Conservation (phyloP, 2,329 filamentous ascomycete genomes). For the Huntiella savannae region DNA sequence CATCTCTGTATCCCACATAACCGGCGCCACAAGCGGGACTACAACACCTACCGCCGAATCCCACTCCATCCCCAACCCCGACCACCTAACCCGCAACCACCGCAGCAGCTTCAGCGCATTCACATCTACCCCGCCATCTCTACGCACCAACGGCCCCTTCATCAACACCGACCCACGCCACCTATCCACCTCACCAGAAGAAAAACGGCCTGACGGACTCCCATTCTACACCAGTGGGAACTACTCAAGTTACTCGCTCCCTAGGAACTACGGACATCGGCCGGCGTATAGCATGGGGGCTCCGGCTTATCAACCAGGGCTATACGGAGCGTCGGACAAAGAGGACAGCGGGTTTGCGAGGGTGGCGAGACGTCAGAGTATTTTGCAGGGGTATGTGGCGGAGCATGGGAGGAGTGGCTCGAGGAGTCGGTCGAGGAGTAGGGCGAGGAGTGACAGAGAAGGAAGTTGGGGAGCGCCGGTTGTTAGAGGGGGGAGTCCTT, state of each 20-base stretch:
- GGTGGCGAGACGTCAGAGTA: neutral
- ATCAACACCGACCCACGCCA: neutral
- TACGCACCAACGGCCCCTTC: neutral
- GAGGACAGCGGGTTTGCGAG: neutral
- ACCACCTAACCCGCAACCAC: neutral
- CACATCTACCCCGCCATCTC: neutral
- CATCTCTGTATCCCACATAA: conserved; percentile 1
- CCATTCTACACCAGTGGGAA: neutral
- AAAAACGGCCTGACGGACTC: neutral
- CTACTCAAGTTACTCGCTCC: neutral
- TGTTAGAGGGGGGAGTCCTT: neutral
- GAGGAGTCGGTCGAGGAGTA: neutral
- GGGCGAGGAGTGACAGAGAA: neutral
- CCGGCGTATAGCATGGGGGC: conserved; percentile 8
- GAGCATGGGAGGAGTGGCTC: neutral
- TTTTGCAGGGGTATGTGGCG: neutral
- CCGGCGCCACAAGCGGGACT: neutral
- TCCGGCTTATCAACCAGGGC: neutral
- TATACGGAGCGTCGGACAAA: neutral
- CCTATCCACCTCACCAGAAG: neutral
- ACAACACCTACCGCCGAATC: neutral
- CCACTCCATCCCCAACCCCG: neutral
- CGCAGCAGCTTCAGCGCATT: neutral
- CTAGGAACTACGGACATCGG: neutral
- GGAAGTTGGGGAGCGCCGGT: neutral